Percentiles rank a stretch among this genome's conserved stretches.
These are phyloP conservation scores for Kwoniella shivajii DNA, from an alignment of 1,284 basidiomycete genomes.

Conservation along the genomic window DNA sequence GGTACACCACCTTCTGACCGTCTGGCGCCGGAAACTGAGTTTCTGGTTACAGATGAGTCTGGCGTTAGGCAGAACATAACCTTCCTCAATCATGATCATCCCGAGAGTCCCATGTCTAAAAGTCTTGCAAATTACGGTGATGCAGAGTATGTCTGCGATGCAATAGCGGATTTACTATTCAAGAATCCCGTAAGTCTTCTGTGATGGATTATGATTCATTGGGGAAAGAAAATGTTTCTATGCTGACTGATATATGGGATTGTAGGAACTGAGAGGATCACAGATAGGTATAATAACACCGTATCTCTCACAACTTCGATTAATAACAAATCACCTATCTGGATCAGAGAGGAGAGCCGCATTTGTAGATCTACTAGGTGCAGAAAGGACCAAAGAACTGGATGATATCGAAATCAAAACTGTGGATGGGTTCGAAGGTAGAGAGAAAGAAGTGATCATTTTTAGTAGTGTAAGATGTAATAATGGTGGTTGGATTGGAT, in stretches of 20 bases:
- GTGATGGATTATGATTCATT: background rate
- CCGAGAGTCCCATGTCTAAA: slow-evolving; percentile 66
- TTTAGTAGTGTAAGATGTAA: slow-evolving; percentile 89
- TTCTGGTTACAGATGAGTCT: slow-evolving; percentile 20
- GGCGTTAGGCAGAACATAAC: slow-evolving; percentile 58
- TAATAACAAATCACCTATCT: slow-evolving; percentile 65
- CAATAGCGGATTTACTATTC: slow-evolving; percentile 74
- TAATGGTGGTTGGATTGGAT: slow-evolving; percentile 71
- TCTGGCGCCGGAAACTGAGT: slow-evolving; percentile 61
- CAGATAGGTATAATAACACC: slow-evolving; percentile 88
- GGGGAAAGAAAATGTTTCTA: background rate
- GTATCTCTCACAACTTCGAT: slow-evolving; percentile 76
- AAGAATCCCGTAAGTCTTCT: slow-evolving; percentile 65
- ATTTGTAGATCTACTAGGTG: slow-evolving; percentile 64
- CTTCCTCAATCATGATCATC: slow-evolving; percentile 74
- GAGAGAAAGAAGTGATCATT: slow-evolving; percentile 87
- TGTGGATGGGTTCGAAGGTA: slow-evolving; percentile 90
- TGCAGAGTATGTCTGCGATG: slow-evolving; percentile 71
- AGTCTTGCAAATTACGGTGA: slow-evolving; percentile 75
- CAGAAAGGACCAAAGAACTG: slow-evolving; percentile 66
- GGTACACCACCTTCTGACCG: slow-evolving; percentile 64
- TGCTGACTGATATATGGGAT: no score
- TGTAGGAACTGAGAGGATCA: slow-evolving; percentile 62
- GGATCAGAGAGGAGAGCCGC: slow-evolving; percentile 58
- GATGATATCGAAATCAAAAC: slow-evolving; percentile 76